Conservation (phyloP, 306 rosid species). For the Pyrus communis region DNA sequence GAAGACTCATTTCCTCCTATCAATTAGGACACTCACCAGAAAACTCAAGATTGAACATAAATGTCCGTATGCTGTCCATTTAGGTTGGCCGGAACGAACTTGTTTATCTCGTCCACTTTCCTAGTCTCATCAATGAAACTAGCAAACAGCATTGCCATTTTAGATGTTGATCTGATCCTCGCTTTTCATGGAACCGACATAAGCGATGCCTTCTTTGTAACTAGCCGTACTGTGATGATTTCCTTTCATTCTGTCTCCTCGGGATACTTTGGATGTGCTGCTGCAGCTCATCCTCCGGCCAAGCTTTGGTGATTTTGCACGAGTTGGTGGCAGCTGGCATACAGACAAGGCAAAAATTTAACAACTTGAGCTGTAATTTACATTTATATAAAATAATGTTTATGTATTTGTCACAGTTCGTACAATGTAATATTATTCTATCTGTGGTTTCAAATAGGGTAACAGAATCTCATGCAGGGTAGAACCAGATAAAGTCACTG, state of each 20-base stretch:
- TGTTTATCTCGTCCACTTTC: slow-evolving; percentile 27
- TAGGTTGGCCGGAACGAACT: slow-evolving; percentile 12
- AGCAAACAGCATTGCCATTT: slow-evolving; percentile 22
- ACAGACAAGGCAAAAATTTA: slow-evolving; percentile 14
- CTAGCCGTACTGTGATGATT: slow-evolving; percentile 27
- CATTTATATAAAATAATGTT: background rate
- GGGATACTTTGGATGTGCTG: slow-evolving; percentile 31
- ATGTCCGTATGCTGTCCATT: slow-evolving; percentile 45
- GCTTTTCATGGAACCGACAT: background rate
- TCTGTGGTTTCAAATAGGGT: background rate
- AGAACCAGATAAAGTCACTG: background rate
- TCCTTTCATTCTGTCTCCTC: slow-evolving; percentile 38
- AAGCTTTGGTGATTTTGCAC: slow-evolving; percentile 94
- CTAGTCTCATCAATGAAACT: slow-evolving; percentile 25
- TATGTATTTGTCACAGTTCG: background rate
- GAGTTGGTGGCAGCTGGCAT: slow-evolving; percentile 83
- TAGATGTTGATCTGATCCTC: slow-evolving; percentile 26
- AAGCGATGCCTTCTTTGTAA: slow-evolving; percentile 21
- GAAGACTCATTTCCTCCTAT: slow-evolving; percentile 32
- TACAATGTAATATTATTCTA: background rate
- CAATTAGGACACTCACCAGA: slow-evolving; percentile 43
- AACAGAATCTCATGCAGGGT: slow-evolving; percentile 3
- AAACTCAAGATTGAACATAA: slow-evolving; percentile 32
- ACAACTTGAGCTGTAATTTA: slow-evolving; percentile 19
- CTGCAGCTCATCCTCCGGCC: slow-evolving; percentile 72